phyloP scores from a whole-genome alignment of 176 grass and related monocot genomes.

The Rhipidocladum racemiflorum region DNA sequence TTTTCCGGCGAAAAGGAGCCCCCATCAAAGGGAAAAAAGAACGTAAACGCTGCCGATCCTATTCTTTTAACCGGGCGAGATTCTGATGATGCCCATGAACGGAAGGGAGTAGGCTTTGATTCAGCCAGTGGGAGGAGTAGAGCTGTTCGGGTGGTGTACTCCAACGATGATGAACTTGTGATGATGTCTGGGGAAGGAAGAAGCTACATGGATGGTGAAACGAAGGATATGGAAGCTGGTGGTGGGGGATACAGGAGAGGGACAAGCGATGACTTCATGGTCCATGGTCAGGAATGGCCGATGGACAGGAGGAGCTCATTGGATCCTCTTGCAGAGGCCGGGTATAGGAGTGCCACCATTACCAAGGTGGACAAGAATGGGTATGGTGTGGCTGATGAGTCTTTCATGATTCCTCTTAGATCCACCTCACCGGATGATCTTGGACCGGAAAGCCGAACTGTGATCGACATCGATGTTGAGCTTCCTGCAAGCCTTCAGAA shows the following conservation, averaged over 20 bases:
- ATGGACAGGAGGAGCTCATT: constrained; percentile 46
- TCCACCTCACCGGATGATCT: constrained; percentile 51
- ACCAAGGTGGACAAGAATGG: constrained; percentile 47
- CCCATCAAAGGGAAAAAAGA: constrained; percentile 47
- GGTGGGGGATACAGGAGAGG: constrained; percentile 54
- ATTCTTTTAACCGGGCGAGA: constrained; percentile 63
- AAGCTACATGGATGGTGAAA: constrained; percentile 43
- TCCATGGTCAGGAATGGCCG: constrained; percentile 61
- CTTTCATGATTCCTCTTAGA: constrained; percentile 83
- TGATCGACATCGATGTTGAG: constrained; percentile 84
- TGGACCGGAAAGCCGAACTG: constrained; percentile 48
- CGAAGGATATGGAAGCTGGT: constrained; percentile 86
- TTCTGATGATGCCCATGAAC: constrained; percentile 45
- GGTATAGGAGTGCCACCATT: constrained; percentile 45
- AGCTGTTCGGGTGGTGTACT: constrained; percentile 40
- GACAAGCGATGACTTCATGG: constrained; percentile 65
- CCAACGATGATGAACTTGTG: constrained; percentile 78
- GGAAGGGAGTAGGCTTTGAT: constrained; percentile 46
- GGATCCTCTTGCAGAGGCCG: constrained; percentile 73
- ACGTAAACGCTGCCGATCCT: constrained; percentile 48
- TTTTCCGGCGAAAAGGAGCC: constrained; percentile 69
- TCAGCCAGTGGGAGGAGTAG: constrained; percentile 64
- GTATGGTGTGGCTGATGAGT: constrained; percentile 61
- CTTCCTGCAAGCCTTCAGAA: constrained; percentile 36
- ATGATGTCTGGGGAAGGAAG: constrained; percentile 58